Percentiles rank a stretch among this genome's conserved stretches.
These are phyloP conservation scores for Eucalyptus coolabah DNA, from an alignment of 345 rosid species.

Conservation along the genomic window DNA sequence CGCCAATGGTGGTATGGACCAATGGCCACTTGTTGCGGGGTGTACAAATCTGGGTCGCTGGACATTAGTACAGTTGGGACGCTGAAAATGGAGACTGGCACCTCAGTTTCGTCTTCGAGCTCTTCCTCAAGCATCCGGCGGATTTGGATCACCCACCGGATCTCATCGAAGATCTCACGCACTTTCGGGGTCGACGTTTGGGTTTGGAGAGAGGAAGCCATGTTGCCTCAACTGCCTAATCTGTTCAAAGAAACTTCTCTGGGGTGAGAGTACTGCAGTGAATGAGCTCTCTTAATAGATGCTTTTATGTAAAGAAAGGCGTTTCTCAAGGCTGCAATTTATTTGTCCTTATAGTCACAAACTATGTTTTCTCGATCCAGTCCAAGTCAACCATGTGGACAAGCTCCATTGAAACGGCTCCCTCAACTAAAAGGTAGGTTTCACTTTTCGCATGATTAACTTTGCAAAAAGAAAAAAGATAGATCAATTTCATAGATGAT, in stretches of 20 bases:
- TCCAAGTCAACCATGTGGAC: neutral
- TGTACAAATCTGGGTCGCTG: conserved; percentile 43
- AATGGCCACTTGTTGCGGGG: conserved; percentile 60
- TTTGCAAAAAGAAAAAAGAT: neutral
- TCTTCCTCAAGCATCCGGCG: conserved; percentile 45
- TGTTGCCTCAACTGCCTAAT: neutral
- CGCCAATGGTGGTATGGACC: conserved; percentile 76
- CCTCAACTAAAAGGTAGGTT: neutral
- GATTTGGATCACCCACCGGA: conserved; percentile 46
- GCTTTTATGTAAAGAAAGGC: neutral
- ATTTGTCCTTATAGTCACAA: neutral
- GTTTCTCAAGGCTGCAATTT: neutral
- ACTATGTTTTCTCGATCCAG: neutral
- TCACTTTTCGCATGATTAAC: neutral
- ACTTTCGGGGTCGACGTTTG: neutral
- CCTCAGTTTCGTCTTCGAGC: conserved; percentile 27
- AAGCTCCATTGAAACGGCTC: neutral
- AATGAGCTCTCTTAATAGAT: neutral
- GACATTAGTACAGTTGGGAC: conserved; percentile 46
- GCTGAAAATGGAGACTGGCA: conserved; percentile 39
- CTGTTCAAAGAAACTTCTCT: neutral
- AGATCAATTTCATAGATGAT: neutral
- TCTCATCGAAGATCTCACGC: conserved; percentile 32
- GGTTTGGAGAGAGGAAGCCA: neutral
- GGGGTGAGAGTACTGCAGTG: neutral